Conservation (phyloP, 1,139 yeast species). For the Yamadazyma kanchanaburiensis region DNA sequence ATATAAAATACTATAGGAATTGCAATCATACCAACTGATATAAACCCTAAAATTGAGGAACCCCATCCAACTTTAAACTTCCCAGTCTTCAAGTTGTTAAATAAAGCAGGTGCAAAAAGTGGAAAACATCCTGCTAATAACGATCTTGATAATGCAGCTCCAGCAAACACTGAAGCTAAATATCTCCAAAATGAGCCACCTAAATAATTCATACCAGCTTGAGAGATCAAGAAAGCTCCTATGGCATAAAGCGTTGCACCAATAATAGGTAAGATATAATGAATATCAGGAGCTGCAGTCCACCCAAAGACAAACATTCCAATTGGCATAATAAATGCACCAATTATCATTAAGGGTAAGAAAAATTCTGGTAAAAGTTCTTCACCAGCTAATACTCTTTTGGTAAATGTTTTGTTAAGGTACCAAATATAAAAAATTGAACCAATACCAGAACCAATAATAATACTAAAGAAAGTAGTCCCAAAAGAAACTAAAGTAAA, state of each 20-base stretch:
- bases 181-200: no score
- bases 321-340: constrained; percentile 24
- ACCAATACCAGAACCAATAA: constrained; percentile 19
- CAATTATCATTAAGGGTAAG: constrained; percentile 44
- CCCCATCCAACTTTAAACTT: constrained; percentile 64
- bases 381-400: constrained; percentile 31
- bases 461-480: constrained; percentile 18
- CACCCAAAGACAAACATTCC: constrained; percentile 32
- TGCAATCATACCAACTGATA: constrained; percentile 56
- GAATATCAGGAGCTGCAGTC: constrained; percentile 23
- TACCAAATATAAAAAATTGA: constrained; percentile 19
- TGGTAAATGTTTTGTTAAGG: constrained; percentile 17
- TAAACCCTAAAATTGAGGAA: constrained; percentile 50
- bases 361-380: constrained; percentile 59
- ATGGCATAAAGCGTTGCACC: constrained; percentile 24
- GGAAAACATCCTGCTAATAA: constrained; percentile 30
- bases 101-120: constrained; percentile 42
- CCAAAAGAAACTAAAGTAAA: constrained; percentile 28
- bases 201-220: constrained; percentile 45
- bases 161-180: constrained; percentile 31
- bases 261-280: constrained; percentile 29
- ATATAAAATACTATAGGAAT: constrained; percentile 52
- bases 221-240: constrained; percentile 29
- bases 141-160: constrained; percentile 25
- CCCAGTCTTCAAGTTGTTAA: constrained; percentile 28